Percentiles rank a stretch among this genome's conserved stretches.
These are phyloP conservation scores for Cenchrus americanus DNA, from an alignment of 176 grass and related monocot genomes.

Conservation along the genomic window DNA sequence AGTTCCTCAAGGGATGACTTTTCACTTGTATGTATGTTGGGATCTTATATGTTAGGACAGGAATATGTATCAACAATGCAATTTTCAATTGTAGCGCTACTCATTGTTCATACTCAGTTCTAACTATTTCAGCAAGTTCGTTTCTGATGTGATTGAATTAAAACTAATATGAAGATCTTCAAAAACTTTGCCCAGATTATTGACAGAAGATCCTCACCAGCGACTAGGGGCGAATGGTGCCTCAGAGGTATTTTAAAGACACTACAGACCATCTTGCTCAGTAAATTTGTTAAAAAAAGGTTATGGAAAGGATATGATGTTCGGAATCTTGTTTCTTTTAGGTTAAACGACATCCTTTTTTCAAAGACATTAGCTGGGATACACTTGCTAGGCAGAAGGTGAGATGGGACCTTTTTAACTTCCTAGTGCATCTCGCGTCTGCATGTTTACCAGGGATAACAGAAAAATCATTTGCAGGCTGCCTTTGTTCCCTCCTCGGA, in stretches of 20 bases:
- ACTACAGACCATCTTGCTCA: slow-evolving; percentile 35
- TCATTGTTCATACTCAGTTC: slow-evolving; percentile 30
- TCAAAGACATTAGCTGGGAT: slow-evolving; percentile 98
- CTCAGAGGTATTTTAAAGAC: slow-evolving; percentile 75
- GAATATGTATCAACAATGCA: background rate
- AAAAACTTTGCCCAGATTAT: slow-evolving; percentile 67
- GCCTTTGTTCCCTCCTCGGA: slow-evolving; percentile 97
- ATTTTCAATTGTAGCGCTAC: slow-evolving; percentile 28
- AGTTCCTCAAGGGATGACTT: slow-evolving; percentile 9
- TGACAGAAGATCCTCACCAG: slow-evolving; percentile 98
- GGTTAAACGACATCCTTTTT: slow-evolving; percentile 94
- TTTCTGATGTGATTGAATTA: slow-evolving; percentile 19
- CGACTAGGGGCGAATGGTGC: slow-evolving; percentile 89
- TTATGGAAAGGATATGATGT: slow-evolving; percentile 36
- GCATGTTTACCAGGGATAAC: slow-evolving; percentile 31
- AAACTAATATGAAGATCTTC: slow-evolving; percentile 21
- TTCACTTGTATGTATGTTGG: slow-evolving; percentile 25
- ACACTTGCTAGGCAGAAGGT: slow-evolving; percentile 98
- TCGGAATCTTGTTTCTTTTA: slow-evolving; percentile 53
- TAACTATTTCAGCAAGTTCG: slow-evolving; percentile 36
- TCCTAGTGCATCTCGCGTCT: slow-evolving; percentile 26
- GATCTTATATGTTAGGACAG: slow-evolving; percentile 30
- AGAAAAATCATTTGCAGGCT: slow-evolving; percentile 69
- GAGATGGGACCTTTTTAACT: slow-evolving; percentile 37
- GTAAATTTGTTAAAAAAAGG: slow-evolving; percentile 30